Base-by-base conservation (phyloP, 2,329 filamentous ascomycete genomes). In the Phoma sp. region DNA sequence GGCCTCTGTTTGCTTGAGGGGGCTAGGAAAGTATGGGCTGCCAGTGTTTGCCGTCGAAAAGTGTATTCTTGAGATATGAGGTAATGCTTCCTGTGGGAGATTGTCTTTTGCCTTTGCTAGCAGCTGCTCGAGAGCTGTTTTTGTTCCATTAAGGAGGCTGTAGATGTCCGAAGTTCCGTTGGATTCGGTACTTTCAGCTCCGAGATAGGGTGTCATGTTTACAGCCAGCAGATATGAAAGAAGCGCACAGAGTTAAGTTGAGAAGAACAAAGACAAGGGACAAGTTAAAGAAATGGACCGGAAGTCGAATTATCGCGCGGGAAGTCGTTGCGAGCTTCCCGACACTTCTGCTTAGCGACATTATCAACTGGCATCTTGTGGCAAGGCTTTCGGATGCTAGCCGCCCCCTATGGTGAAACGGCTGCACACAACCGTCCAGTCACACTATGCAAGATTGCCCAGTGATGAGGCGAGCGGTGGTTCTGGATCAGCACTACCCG, bases 1-100 rank as follows among this genome's bases (percentile, higher is more conserved):
- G 1, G 81, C 81, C 59, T 83, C 81, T 0, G 80, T 82, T 64
- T 81, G 79, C 57, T 83, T 83, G 59, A 82, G 78, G 0, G 81
- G 80, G 53, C 70, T 73, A 2, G 75, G 74, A 50, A 76, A 77
- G 57, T 76, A 76, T 6, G 75, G 75, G 15, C 59, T 74, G 23
- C 74, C 74, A 0, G 68, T 73, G 47, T 76, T 75, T 12, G 67
- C 68, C 1, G 73, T 76, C 1, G 65, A 67, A 42, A 77, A 76
- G 4, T 64, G 48, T 40, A 69, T 59, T 6, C 55, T 64, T 17
- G 59, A 46, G 18, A 76, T 71, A 38, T 74, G 62, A 17, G 65
- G 43, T 4, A 68, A 53, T 42, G 63, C 67, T 53, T 76, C 73
- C 25, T 54, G 46, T 5, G 75, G 74, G 11, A 77, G 60, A 32